Conservation (phyloP, 2,329 filamentous ascomycete genomes). For the Aspergillus carbonarius region DNA sequence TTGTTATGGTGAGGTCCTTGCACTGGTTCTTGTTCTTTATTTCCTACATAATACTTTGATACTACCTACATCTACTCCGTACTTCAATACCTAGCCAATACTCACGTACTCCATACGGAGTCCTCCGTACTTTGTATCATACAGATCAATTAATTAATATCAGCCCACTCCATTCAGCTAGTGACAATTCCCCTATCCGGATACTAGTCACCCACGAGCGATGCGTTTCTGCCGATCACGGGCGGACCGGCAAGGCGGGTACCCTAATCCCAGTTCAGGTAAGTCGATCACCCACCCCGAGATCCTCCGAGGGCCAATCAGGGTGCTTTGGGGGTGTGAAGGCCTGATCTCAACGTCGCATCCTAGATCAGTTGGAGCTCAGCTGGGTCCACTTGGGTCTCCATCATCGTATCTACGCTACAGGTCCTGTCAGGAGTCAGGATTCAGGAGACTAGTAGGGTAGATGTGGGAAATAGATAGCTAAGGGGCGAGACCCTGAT, state of each 20-base stretch:
- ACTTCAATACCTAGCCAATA: no score
- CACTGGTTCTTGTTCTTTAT: no score
- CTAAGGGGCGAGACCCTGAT: no score
- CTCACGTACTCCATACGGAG: no score
- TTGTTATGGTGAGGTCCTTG: no score
- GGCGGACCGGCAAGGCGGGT: conserved; percentile 23
- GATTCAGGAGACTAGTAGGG: no score
- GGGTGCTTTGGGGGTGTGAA: neutral
- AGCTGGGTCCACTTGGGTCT: neutral
- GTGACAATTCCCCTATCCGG: neutral
- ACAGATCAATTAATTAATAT: neutral
- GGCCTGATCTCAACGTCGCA: conserved; percentile 17
- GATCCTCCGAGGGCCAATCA: conserved; percentile 22
- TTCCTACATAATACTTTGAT: no score
- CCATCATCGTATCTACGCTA: no score
- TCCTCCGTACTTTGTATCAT: neutral
- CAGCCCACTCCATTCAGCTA: neutral
- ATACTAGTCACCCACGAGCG: neutral
- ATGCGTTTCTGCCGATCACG: conserved; percentile 17
- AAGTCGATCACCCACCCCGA: conserved; percentile 17
- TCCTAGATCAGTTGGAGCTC: neutral
- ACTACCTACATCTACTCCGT: no score
- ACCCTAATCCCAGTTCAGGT: conserved; percentile 13
- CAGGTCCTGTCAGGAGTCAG: no score
- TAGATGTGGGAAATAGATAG: no score